Percentiles rank a stretch among this genome's conserved stretches.
These are phyloP conservation scores for Claviceps sorghi DNA, from an alignment of 2,329 filamentous ascomycete genomes.

Conservation along the genomic window DNA sequence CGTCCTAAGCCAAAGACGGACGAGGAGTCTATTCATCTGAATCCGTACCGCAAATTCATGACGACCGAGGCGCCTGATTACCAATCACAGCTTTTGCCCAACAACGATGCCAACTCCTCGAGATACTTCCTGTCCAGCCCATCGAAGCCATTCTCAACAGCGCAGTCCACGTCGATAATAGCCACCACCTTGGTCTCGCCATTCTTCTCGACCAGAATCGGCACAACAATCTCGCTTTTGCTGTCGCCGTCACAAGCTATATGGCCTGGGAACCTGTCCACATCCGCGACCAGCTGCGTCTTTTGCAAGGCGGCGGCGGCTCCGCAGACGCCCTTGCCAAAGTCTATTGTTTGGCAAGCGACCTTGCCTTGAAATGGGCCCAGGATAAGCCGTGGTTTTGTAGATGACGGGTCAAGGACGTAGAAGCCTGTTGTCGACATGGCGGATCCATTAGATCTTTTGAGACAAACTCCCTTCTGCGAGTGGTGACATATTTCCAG, in stretches of 20 bases:
- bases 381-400: slow-evolving; percentile 47
- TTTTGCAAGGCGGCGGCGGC: slow-evolving; percentile 42
- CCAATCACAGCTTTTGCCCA: slow-evolving; percentile 53
- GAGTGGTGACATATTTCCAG: neutral
- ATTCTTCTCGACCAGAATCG: slow-evolving; percentile 34
- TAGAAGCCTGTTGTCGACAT: slow-evolving; percentile 48
- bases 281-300: slow-evolving; percentile 56
- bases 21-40: neutral
- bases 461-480: neutral
- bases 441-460: neutral
- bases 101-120: slow-evolving; percentile 48
- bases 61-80: slow-evolving; percentile 11
- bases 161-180: slow-evolving; percentile 71
- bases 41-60: neutral
- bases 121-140: slow-evolving; percentile 49
- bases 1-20: neutral
- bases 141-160: slow-evolving; percentile 51
- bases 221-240: slow-evolving; percentile 70
- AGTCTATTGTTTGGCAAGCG: slow-evolving; percentile 63
- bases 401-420: slow-evolving; percentile 39
- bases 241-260: slow-evolving; percentile 69
- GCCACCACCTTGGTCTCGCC: slow-evolving; percentile 40
- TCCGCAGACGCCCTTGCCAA: slow-evolving; percentile 64
- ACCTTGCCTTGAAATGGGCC: slow-evolving; percentile 70
- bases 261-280: slow-evolving; percentile 62